phyloP scores from a whole-genome alignment of 495 filamentous ascomycete species.

The Penicillium fimorum region DNA sequence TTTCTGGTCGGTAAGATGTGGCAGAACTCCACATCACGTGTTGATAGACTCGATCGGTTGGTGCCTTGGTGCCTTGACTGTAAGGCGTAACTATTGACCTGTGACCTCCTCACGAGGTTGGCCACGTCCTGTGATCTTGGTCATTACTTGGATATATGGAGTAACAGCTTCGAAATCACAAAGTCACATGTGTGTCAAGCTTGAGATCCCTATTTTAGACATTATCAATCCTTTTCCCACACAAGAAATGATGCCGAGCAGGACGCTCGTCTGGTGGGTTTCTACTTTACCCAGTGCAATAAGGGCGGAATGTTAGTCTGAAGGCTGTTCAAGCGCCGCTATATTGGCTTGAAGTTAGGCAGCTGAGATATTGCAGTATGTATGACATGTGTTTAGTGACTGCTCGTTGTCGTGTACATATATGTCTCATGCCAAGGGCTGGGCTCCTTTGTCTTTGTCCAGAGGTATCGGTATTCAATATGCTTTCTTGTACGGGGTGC shows the following conservation, averaged over 20 bases:
- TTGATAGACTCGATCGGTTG: slow-evolving; percentile 19
- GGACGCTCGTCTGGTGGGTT: background rate
- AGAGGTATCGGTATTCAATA: background rate
- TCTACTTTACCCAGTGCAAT: background rate
- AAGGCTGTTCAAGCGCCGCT: slow-evolving; percentile 2
- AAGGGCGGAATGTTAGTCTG: no score
- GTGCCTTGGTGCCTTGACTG: background rate
- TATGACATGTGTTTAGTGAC: background rate
- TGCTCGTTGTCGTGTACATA: background rate
- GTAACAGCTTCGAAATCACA: background rate
- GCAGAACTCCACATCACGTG: slow-evolving; percentile 37
- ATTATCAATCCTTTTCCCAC: background rate
- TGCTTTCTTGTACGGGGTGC: background rate
- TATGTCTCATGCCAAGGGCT: background rate
- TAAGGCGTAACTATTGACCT: background rate
- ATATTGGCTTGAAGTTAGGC: slow-evolving; percentile 4
- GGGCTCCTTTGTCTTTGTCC: background rate
- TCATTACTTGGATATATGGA: background rate
- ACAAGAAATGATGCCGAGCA: background rate
- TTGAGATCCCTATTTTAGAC: background rate
- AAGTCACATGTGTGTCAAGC: background rate
- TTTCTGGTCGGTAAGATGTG: slow-evolving; percentile 24
- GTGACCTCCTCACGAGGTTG: background rate
- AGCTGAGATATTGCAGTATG: background rate
- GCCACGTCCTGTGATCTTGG: background rate